Evolutionary conservation across 768 basidiomycete species (phyloP).

Genomic region (Gloeophyllum trabeum): DNA sequence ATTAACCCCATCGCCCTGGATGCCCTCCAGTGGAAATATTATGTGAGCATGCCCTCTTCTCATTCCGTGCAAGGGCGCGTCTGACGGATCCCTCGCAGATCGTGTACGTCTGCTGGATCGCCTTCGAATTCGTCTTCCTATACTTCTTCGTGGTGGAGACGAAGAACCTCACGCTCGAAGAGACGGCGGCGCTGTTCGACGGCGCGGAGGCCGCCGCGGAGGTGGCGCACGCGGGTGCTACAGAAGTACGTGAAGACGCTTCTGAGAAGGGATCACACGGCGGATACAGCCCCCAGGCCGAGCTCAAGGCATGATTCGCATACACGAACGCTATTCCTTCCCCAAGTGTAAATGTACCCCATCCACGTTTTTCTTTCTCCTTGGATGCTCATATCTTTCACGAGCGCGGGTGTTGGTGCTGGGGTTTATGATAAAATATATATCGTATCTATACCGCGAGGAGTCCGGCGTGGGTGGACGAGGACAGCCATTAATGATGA

Average conservation of each 20-base stretch:
- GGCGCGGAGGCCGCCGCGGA: conserved; percentile 39
- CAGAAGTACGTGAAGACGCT: conserved; percentile 1
- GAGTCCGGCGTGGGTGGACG: too few relatives aligned
- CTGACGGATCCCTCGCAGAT: conserved; percentile 21
- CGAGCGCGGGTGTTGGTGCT: too few relatives aligned
- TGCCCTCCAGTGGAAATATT: conserved; percentile 64
- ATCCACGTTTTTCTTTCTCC: too few relatives aligned
- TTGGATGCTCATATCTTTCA: too few relatives aligned
- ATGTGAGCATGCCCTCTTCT: conserved; percentile 24
- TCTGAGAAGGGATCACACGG: background rate
- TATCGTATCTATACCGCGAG: too few relatives aligned
- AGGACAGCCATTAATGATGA: too few relatives aligned
- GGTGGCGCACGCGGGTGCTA: conserved; percentile 19
- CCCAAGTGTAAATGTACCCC: too few relatives aligned
- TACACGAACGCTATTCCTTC: too few relatives aligned
- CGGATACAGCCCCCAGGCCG: too few relatives aligned
- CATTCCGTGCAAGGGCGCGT: background rate
- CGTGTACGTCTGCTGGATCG: conserved; percentile 64
- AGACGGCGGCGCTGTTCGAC: conserved; percentile 76
- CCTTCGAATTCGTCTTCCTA: conserved; percentile 50
- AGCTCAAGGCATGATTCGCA: too few relatives aligned
- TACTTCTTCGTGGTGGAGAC: conserved; percentile 67
- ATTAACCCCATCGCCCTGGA: conserved; percentile 73
- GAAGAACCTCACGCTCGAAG: conserved; percentile 63
- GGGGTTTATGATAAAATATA: too few relatives aligned